Conservation (phyloP, 768 basidiomycete species). For the Mycena crocata region DNA sequence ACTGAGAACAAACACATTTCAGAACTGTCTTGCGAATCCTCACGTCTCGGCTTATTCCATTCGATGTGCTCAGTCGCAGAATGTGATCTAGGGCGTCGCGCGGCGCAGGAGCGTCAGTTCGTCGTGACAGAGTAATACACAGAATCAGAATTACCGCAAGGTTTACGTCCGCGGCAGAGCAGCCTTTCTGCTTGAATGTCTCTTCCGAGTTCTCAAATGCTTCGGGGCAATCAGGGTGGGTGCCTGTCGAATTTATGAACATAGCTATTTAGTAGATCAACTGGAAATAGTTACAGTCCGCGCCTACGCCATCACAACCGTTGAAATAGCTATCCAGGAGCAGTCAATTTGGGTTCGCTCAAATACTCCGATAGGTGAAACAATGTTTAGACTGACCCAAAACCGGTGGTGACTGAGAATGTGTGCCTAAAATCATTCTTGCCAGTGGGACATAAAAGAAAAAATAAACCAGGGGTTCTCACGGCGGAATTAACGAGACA, state of each 20-base stretch:
- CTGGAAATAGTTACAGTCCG: constrained; percentile 53
- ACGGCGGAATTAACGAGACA: constrained; percentile 48
- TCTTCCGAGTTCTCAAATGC: constrained; percentile 53
- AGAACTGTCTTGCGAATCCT: no score
- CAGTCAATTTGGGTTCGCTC: neutral
- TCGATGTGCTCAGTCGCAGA: constrained; percentile 8
- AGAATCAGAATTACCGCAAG: constrained; percentile 5
- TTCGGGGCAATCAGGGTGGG: constrained; percentile 44
- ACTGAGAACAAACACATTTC: no score
- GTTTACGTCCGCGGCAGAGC: constrained; percentile 48
- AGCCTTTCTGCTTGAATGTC: constrained; percentile 52
- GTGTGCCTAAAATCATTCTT: constrained; percentile 44
- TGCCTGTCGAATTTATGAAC: no score
- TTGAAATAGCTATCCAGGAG: constrained; percentile 49
- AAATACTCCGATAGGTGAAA: no score
- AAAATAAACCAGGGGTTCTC: constrained; percentile 12
- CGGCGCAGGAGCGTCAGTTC: neutral
- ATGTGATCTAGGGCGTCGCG: neutral
- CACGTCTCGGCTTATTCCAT: no score
- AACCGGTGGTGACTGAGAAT: constrained; percentile 55
- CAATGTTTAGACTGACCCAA: constrained; percentile 47
- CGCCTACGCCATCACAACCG: constrained; percentile 56
- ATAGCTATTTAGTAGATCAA: no score
- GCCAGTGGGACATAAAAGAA: neutral
- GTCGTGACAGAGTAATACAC: neutral